phyloP scores from a whole-genome alignment of 495 filamentous ascomycete species.

The Coniosporium apollinis region DNA sequence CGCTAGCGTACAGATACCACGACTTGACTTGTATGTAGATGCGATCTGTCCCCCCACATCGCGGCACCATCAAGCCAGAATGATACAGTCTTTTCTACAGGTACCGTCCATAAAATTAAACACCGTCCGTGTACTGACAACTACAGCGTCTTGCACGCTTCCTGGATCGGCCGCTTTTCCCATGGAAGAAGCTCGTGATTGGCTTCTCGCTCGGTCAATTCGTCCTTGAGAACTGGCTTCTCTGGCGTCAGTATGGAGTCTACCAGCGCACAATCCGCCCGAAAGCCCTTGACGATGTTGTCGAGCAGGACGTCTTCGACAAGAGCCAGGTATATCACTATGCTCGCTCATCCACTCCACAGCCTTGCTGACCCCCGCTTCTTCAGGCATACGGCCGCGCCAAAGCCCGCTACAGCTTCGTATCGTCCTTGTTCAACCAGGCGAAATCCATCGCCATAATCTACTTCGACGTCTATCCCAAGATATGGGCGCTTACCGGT shows the following conservation, averaged over 20 bases:
- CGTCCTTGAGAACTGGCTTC: slow-evolving; percentile 69
- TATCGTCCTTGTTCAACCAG: slow-evolving; percentile 68
- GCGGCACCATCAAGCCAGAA: no score
- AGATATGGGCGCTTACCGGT: slow-evolving; percentile 74
- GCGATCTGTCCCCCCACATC: no score
- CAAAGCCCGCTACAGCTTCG: slow-evolving; percentile 75
- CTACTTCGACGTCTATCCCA: slow-evolving; percentile 76
- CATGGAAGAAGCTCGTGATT: slow-evolving; percentile 92
- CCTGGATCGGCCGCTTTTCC: slow-evolving; percentile 82
- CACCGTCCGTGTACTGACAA: background rate
- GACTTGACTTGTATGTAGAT: no score
- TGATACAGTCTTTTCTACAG: background rate
- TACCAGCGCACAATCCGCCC: slow-evolving; percentile 64
- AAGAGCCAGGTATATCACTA: slow-evolving; percentile 58
- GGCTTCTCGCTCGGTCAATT: slow-evolving; percentile 85
- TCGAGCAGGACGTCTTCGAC: slow-evolving; percentile 80
- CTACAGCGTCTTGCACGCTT: slow-evolving; percentile 51
- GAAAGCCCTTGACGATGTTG: slow-evolving; percentile 67
- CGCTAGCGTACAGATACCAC: no score
- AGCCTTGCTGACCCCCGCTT: slow-evolving; percentile 1
- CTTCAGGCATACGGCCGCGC: slow-evolving; percentile 74
- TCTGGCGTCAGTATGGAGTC: slow-evolving; percentile 71
- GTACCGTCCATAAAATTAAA: background rate
- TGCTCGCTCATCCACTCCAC: background rate
- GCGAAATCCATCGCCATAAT: slow-evolving; percentile 74